phyloP scores from a whole-genome alignment of 164 flowering plant genomes.

The Piper betle region DNA sequence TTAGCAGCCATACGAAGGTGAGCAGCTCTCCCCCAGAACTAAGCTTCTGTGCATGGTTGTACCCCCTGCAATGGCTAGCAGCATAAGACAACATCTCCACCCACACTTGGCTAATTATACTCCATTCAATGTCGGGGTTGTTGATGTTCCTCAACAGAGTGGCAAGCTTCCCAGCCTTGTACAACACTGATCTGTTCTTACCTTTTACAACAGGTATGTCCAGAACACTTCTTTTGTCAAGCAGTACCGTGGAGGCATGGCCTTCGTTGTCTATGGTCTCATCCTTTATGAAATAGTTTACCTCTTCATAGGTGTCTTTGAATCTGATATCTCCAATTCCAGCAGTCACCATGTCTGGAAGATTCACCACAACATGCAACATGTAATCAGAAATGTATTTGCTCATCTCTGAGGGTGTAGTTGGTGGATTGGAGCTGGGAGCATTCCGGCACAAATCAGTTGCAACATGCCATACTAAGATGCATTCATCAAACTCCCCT shows the following conservation, averaged over 20 bases:
- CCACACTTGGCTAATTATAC: conserved; percentile 5
- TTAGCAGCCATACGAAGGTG: conserved; percentile 1
- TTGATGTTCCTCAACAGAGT: not conserved
- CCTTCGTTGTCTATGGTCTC: not conserved
- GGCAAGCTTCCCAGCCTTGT: conserved; percentile 1
- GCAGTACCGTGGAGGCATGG: conserved; percentile 1
- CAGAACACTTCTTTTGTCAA: not conserved
- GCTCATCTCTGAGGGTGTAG: not conserved
- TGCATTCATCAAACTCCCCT: conserved; percentile 3
- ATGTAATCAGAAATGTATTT: not conserved
- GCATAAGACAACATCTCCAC: conserved; percentile 8
- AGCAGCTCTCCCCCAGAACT: conserved; percentile 5
- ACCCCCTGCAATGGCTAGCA: conserved; percentile 2
- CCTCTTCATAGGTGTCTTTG: not conserved
- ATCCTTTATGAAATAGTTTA: not conserved
- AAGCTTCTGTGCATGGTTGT: not conserved
- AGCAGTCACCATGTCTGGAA: not conserved
- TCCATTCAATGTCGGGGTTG: not conserved
- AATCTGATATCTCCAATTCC: conserved; percentile 1
- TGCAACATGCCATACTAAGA: conserved; percentile 6
- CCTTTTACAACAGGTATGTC: not conserved
- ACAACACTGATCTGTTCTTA: conserved; percentile 5
- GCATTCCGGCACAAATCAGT: conserved; percentile 2
- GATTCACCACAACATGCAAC: conserved; percentile 1
- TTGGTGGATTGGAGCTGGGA: too few relatives aligned